Percentiles rank a stretch among this genome's conserved stretches.
phyloP scores from a whole-genome alignment of 2,329 filamentous ascomycete species.

The Nothophaeocryptopus gaeumannii region DNA sequence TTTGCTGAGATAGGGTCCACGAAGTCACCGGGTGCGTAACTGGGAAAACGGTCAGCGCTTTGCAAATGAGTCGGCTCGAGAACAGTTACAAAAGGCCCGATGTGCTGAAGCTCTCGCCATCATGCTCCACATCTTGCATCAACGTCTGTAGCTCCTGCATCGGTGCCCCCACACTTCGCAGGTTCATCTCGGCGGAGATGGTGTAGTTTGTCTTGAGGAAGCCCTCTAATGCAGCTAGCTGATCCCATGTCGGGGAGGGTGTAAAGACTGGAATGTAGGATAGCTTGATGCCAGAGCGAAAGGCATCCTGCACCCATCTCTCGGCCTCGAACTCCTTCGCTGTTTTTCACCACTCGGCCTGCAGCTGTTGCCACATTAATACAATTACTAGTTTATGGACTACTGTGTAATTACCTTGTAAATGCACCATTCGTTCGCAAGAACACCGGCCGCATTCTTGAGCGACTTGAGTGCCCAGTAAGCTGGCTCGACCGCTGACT shows the following conservation, averaged over 20 bases:
- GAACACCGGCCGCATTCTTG: too few species aligned
- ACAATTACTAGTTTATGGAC: too few species aligned
- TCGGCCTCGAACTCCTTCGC: slow-evolving; percentile 18
- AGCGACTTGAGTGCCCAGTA: slow-evolving; percentile 19
- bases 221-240: slow-evolving; percentile 11
- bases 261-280: slow-evolving; percentile 20
- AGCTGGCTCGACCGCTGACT: slow-evolving; percentile 18
- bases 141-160: slow-evolving; percentile 15
- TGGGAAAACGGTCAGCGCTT: slow-evolving; percentile 1
- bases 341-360: slow-evolving; percentile 17
- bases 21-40: slow-evolving; percentile 17
- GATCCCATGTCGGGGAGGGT: slow-evolving; percentile 12
- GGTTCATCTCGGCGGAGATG: slow-evolving; percentile 15
- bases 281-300: background rate
- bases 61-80: background rate
- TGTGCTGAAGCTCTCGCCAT: too few species aligned
- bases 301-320: slow-evolving; percentile 22
- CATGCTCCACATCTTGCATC: background rate
- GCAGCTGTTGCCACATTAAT: slow-evolving; percentile 1
- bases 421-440: slow-evolving; percentile 18
- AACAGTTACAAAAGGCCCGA: too few species aligned
- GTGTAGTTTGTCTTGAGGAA: slow-evolving; percentile 20
- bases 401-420: slow-evolving; percentile 2
- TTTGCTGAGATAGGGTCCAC: slow-evolving; percentile 11
- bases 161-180: slow-evolving; percentile 5